Base-by-base conservation (phyloP, 1,139 yeast genomes). In the Pichia sp. region DNA sequence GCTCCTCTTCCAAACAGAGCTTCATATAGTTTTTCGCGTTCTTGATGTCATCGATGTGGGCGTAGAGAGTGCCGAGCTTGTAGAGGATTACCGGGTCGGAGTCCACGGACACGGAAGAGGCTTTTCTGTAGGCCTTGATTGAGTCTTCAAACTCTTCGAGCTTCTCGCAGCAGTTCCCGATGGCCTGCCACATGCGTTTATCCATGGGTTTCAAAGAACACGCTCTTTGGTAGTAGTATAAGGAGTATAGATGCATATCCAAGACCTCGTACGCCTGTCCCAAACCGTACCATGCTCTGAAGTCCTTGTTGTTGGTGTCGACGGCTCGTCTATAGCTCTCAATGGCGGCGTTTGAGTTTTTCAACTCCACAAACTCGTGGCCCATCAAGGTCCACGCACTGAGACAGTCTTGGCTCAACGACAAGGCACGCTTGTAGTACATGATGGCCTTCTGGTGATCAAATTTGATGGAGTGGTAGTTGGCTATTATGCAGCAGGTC, bases 341-440 rank as follows among this genome's bases (percentile, higher is more conserved):
- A 53, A 95, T 93, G 1, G 99, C 99, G 0, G 99, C 98, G 69
- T 95, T 97, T 0, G 97, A 87, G 70, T 95, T 95, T 65, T 92
- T 92, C 62, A 93, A 77, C 69, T 95, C 99, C 11, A 95, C 96
- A 73, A 90, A 95, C 71, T 95, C 99, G 71, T 95, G 99, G 10
- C 99, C 99, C 97, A 95, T 92, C 57, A 95, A 75, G 0, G 98
- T 93, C 98, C 99, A 95, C 0, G 99, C 98, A 62, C 92, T 84
- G 19, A 92, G 75, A 63, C 95, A 90, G 62, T 83, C 82, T 57
- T 89, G 82, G 68, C 90, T 87, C 55, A 93, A 75, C 0, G 90
- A 82, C 44, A 95, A 73, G 0, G 99, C 99, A 54, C 98, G 77
- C 64, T 90, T 87, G 66, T 92, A 95, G 71, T 90, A 90, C 82